Conservation (phyloP, 2,329 filamentous ascomycete species). For the Xylaria sp. region DNA sequence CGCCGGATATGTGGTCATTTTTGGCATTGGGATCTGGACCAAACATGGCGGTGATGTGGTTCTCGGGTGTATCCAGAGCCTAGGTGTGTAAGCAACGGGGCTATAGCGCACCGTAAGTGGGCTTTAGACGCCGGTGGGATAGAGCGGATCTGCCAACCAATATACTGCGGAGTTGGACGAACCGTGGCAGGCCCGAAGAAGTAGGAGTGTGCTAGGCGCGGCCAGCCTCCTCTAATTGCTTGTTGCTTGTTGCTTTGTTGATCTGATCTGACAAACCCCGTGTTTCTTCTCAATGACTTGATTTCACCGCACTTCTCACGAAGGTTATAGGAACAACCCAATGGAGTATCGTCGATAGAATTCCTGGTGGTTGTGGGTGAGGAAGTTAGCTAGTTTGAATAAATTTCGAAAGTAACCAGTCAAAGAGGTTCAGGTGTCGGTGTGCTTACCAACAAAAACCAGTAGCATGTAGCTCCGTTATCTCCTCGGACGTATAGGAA, state of each 20-base stretch:
- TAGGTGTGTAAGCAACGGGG: background rate
- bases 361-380: background rate
- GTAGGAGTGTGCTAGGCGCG: background rate
- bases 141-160: background rate
- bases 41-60: slow-evolving; percentile 12
- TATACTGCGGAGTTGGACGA: background rate
- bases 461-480: slow-evolving; percentile 1
- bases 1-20: slow-evolving; percentile 6
- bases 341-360: background rate
- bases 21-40: background rate
- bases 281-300: background rate
- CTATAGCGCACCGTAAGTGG: background rate
- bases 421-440: background rate
- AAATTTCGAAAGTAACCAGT: background rate
- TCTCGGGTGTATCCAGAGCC: background rate
- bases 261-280: background rate
- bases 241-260: background rate
- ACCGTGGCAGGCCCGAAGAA: background rate
- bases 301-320: background rate
- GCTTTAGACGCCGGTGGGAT: background rate
- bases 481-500: background rate
- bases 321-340: background rate
- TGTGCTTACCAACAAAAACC: slow-evolving; percentile 8
- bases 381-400: background rate
- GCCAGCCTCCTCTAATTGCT: background rate